Evolutionary conservation across 768 basidiomycete genomes (phyloP).

Genomic region (Holtermanniella nyarrowii): DNA sequence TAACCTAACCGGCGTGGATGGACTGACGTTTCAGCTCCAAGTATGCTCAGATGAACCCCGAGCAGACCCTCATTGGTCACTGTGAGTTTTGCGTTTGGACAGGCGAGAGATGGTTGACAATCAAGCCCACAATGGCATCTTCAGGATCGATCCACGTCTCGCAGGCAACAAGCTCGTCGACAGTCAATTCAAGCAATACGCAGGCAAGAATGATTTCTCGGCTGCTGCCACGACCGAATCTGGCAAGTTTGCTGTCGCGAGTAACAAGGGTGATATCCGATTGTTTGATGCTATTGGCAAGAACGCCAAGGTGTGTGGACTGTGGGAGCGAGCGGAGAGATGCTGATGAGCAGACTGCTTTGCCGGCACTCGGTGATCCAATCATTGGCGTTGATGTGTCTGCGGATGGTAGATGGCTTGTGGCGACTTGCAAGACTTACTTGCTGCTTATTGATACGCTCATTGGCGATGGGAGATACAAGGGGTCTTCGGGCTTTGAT

Average conservation of each 20-base stretch:
- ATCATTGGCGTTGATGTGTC: slow-evolving; percentile 92
- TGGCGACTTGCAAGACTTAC: slow-evolving; percentile 91
- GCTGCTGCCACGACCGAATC: slow-evolving; percentile 75
- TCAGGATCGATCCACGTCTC: slow-evolving; percentile 93
- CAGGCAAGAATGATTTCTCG: slow-evolving; percentile 88
- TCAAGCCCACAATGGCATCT: slow-evolving; percentile 83
- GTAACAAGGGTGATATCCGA: slow-evolving; percentile 91
- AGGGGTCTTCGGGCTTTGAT: slow-evolving; percentile 78
- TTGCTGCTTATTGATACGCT: slow-evolving; percentile 87
- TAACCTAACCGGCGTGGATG: neutral
- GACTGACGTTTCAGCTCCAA: slow-evolving; percentile 49
- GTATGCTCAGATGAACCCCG: slow-evolving; percentile 81
- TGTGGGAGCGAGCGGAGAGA: neutral
- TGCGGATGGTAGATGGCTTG: slow-evolving; percentile 83
- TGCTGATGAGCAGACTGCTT: slow-evolving; percentile 52
- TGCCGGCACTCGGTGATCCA: slow-evolving; percentile 89
- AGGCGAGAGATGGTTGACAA: neutral
- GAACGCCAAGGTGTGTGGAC: slow-evolving; percentile 62
- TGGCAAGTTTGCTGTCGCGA: slow-evolving; percentile 84
- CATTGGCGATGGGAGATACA: slow-evolving; percentile 80
- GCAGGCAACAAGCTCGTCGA: slow-evolving; percentile 89
- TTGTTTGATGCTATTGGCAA: slow-evolving; percentile 94
- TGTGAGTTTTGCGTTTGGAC: slow-evolving; percentile 31
- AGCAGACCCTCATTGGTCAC: slow-evolving; percentile 81
- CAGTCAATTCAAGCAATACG: slow-evolving; percentile 90